These are phyloP conservation scores for Colletotrichum cereale DNA, from an alignment of 2,329 filamentous ascomycete species.

Conservation along the genomic window DNA sequence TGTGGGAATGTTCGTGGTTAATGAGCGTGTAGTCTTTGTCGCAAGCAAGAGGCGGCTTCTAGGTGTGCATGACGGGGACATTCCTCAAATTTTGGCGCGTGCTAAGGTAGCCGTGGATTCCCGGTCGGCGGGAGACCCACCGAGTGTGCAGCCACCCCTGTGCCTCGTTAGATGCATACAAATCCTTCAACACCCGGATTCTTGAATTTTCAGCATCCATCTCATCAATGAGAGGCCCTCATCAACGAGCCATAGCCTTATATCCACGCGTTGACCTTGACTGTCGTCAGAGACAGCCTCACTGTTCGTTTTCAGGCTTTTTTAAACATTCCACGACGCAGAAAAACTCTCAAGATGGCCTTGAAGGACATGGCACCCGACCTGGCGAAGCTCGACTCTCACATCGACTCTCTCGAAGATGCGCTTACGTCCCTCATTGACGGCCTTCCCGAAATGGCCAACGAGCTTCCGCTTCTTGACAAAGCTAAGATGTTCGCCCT, in stretches of 20 bases:
- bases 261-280: constrained; percentile 6
- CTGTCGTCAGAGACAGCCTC: neutral
- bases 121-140: constrained; percentile 29
- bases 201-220: constrained; percentile 36
- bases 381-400: constrained; percentile 79
- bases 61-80: constrained; percentile 35
- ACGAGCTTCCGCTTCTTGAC: constrained; percentile 90
- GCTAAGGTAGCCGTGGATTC: constrained; percentile 29
- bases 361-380: constrained; percentile 72
- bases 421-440: constrained; percentile 80
- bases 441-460: constrained; percentile 75
- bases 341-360: constrained; percentile 48
- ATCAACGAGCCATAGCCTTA: neutral
- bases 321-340: neutral
- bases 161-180: constrained; percentile 36
- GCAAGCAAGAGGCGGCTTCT: constrained; percentile 25
- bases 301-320: no score
- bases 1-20: neutral
- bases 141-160: constrained; percentile 5
- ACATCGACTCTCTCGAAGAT: constrained; percentile 84
- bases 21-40: constrained; percentile 42
- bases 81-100: constrained; percentile 36
- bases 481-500: constrained; percentile 95
- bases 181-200: constrained; percentile 26
- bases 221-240: constrained; percentile 10